Base-by-base conservation (phyloP, 148 eudicot genomes). In the Limonium bicolor region DNA sequence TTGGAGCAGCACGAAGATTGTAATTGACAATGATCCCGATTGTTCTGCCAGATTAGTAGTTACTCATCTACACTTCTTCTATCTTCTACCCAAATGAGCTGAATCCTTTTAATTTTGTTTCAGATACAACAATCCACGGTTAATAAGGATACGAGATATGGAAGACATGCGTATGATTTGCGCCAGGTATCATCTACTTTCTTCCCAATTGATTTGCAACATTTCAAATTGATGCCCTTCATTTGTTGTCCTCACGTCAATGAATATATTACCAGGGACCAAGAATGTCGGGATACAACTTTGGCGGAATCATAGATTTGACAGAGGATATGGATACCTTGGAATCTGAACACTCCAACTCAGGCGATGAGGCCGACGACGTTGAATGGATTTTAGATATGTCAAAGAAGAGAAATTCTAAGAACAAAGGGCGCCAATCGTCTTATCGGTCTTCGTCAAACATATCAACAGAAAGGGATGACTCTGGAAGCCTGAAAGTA, bases 311-410 rank as follows among this genome's bases (percentile, higher is more conserved):
- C 35, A 61, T 54, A 6, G 76, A 76, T 53, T 24, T 62, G 31
- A 36, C 65, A 34, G 94, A 77, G 27, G 97, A 90, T 66, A 90
- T 92, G 95, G 99, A 92, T 38, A 81, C 74, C 21, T 80, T 87
- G 44, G 94, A 80, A 0, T 66, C 76, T 12, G 88, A 77, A 41
- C 53, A 66, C 23, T 63, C 67, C n/a, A 53, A 71, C 20, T 17
- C 41, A 6, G 66, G 44, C 4, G 62, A 49, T 3, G 69, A 60
- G 19, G 22, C 68, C 2, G 65, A 30, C 16, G 73, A 63, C 22
- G 61, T 56, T 41, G 73, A 67, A n/a, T 64, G 70, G 73, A 34
- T 38, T 36, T 56, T 54, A 19, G 53, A 47, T 17, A 56, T 32
- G 4, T 11, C 30, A 43, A 65, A 53, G 59, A 74, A 50, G 48